A percentile compares a stretch with the other conserved stretches of the same genome.
These are phyloP conservation scores for Phaeosphaeria sp. DNA, from an alignment of 2,329 filamentous ascomycete species.

Conservation along the genomic window DNA sequence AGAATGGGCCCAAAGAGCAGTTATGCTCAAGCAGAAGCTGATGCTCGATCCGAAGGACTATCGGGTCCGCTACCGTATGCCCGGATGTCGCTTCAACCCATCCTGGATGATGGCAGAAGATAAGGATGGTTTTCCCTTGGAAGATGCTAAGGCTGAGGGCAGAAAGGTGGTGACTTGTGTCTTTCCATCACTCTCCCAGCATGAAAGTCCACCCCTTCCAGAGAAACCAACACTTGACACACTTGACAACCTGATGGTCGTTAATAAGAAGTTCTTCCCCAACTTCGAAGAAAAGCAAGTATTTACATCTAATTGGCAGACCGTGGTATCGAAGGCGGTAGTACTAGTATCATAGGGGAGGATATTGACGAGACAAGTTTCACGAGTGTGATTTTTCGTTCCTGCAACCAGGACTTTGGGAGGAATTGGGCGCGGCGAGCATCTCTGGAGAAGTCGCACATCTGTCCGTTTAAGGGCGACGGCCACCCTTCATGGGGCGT, in stretches of 20 bases:
- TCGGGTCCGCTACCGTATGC: constrained; percentile 13
- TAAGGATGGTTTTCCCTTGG: not conserved
- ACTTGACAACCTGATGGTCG: not conserved
- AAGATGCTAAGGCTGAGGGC: not conserved
- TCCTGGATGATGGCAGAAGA: constrained; percentile 17
- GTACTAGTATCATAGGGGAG: too few species aligned
- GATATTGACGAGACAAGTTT: too few species aligned
- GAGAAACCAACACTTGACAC: not conserved
- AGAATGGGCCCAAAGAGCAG: constrained; percentile 1
- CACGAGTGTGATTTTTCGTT: too few species aligned
- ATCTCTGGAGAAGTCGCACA: not conserved
- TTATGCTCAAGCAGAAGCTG: constrained; percentile 14
- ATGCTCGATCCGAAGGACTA: constrained; percentile 16
- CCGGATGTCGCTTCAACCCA: constrained; percentile 9
- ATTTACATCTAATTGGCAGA: not conserved
- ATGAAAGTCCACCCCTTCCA: not conserved
- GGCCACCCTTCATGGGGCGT: not conserved
- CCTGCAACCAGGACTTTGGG: too few species aligned
- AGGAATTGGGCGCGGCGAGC: too few species aligned
- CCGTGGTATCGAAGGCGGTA: not conserved
- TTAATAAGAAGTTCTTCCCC: constrained; percentile 4
- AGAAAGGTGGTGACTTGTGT: constrained; percentile 6
- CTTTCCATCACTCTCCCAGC: constrained; percentile 1
- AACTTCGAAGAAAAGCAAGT: not conserved
- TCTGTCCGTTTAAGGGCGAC: not conserved